phyloP scores from a whole-genome alignment of 345 rosid genomes.

The Bruguiera parviflora region DNA sequence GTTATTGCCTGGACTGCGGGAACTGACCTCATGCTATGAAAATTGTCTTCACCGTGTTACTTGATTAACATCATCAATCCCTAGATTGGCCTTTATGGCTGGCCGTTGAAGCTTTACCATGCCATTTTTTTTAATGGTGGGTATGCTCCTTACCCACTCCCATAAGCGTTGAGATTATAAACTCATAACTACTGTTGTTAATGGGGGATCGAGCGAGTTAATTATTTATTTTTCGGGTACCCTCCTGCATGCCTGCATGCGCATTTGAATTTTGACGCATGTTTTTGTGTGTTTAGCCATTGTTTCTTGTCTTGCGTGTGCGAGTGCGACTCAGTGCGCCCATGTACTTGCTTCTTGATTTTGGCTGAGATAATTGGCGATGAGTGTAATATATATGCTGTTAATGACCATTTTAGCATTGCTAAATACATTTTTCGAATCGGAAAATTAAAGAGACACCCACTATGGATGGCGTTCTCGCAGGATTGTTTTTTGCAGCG shows the following conservation, averaged over 20 bases:
- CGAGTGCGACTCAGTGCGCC: background rate
- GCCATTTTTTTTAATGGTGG: too few relatives aligned
- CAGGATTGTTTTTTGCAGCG: too few relatives aligned
- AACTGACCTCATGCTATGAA: slow-evolving; percentile 22
- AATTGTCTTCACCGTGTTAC: background rate
- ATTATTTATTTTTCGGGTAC: slow-evolving; percentile 27
- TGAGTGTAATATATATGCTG: too few relatives aligned
- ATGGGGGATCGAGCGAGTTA: slow-evolving; percentile 25
- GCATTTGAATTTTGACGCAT: slow-evolving; percentile 54
- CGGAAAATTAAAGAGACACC: too few relatives aligned
- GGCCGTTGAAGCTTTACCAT: too few relatives aligned
- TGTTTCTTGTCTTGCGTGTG: slow-evolving; percentile 26
- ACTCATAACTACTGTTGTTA: slow-evolving; percentile 43
- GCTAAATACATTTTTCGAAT: too few relatives aligned
- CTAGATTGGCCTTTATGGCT: slow-evolving; percentile 28
- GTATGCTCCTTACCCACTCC: slow-evolving; percentile 37
- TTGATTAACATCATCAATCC: slow-evolving; percentile 30
- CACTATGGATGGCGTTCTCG: too few relatives aligned
- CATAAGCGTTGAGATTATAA: slow-evolving; percentile 49
- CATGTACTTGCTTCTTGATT: background rate
- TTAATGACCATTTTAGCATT: too few relatives aligned
- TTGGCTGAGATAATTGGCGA: too few relatives aligned
- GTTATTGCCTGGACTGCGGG: slow-evolving; percentile 33
- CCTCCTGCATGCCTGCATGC: slow-evolving; percentile 59
- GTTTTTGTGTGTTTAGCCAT: slow-evolving; percentile 37